Evolutionary conservation across 2,329 filamentous ascomycete species (phyloP), one percentile per base, ranked within the genome.

Genomic region (Myriangium duriaei): DNA sequence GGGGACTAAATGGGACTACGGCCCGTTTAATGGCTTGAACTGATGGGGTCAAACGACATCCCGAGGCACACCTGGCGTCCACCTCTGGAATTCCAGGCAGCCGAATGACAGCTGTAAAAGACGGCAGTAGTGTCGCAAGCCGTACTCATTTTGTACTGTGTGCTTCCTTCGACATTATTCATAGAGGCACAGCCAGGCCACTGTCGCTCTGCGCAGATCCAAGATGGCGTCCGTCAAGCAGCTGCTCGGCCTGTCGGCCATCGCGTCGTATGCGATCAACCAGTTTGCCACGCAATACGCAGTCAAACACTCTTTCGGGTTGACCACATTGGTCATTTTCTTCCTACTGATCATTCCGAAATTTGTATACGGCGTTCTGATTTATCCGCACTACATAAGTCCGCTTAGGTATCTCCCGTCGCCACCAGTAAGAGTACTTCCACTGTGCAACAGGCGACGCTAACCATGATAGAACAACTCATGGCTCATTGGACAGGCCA

Each of bases 301-400:
- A 13, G 32, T 39, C 4, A 14, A 14, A 13, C 33, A 37, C 4
- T 53, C 54, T 5, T 59, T 59, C 26, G 30, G 62, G 3, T 56
- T 56, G 34, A 67, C 64, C 5, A 55, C 59, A 3, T 5, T 56
- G 0, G 49, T 58, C n/a, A 41, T 69, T 2, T 68, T 63, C 44
- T 21, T 57, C 6, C 14, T 61, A 1, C 51, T 59, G 32, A 49
- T 62, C 15, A 29, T 59, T 3, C 37, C 50, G 1, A 61, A 56
- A 45, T 48, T 48, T 3, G 46, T 56, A 16, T 74, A 61, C 55
- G 51, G 39, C 4, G 49, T 71, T 0, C 34, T 76, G 7, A 47
- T 80, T 30, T 79, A 74, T 48, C 76, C 75, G 3, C 56, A 63
- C 21, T 71, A 65, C 42, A 59, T 79, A 42, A 75, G 67, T 28